Percentiles rank a stretch among this genome's conserved stretches.
phyloP scores from a whole-genome alignment of 345 rosid genomes.

The Gossypium bickii region DNA sequence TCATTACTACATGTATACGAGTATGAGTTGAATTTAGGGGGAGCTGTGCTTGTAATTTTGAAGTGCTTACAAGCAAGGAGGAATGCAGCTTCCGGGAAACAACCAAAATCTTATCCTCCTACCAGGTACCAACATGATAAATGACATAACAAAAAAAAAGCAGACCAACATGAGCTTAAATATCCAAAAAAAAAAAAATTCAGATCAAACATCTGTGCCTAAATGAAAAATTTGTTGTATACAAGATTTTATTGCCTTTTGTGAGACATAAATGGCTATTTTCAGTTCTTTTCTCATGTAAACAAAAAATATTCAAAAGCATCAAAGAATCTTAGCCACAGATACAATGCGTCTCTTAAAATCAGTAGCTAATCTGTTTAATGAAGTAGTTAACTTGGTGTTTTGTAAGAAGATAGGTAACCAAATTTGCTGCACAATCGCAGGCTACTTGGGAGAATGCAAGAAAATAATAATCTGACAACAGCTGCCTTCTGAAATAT shows the following conservation, averaged over 20 bases:
- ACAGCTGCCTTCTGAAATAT: neutral
- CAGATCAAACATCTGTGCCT: neutral
- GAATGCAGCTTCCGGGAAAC: neutral
- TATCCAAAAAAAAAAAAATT: neutral
- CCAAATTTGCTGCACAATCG: neutral
- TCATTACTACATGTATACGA: too few species aligned
- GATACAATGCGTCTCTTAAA: slow-evolving; percentile 4
- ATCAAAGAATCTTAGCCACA: slow-evolving; percentile 24
- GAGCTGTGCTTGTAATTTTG: too few species aligned
- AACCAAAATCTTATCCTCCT: neutral
- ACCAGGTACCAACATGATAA: neutral
- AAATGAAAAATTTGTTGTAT: neutral
- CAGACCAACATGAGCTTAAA: neutral
- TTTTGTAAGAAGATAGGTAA: neutral
- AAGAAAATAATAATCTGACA: neutral
- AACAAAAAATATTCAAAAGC: neutral
- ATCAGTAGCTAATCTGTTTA: neutral
- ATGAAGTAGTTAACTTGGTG: neutral
- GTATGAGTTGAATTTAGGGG: too few species aligned
- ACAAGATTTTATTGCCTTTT: neutral
- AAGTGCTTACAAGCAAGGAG: neutral
- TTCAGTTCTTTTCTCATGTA: neutral
- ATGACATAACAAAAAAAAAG: neutral
- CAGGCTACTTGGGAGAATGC: slow-evolving; percentile 1
- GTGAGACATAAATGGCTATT: neutral